A percentile compares a stretch with the other conserved stretches of the same genome.
These are phyloP conservation scores for Quercus cerris DNA, from an alignment of 306 rosid species.

Conservation along the genomic window DNA sequence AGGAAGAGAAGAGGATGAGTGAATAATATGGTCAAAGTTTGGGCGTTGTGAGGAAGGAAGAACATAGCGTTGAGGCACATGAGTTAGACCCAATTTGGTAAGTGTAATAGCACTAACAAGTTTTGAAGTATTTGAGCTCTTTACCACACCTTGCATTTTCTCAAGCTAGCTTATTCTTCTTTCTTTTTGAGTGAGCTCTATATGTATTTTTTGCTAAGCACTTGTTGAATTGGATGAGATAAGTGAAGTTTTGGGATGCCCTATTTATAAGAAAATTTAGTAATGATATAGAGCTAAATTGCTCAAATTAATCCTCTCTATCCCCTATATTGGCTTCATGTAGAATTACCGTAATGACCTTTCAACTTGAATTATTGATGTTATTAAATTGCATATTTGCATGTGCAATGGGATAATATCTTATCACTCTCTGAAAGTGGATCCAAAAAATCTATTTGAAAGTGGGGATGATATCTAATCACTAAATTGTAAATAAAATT, in stretches of 20 bases:
- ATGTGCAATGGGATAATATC: too few relatives aligned
- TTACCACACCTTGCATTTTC: neutral
- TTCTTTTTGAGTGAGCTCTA: neutral
- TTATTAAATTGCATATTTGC: too few relatives aligned
- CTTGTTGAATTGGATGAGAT: too few relatives aligned
- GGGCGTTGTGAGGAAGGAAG: constrained; percentile 52
- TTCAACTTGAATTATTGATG: too few relatives aligned
- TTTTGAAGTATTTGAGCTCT: neutral
- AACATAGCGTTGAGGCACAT: constrained; percentile 49
- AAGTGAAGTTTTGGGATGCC: neutral
- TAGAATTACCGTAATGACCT: neutral
- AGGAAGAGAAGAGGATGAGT: constrained; percentile 30
- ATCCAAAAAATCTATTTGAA: too few relatives aligned
- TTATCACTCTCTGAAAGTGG: too few relatives aligned
- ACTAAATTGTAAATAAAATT: too few relatives aligned
- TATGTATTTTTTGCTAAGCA: too few relatives aligned
- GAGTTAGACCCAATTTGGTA: constrained; percentile 15
- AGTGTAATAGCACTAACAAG: constrained; percentile 37
- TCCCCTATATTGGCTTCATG: neutral
- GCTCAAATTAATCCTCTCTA: neutral
- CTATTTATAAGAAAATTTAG: constrained; percentile 1
- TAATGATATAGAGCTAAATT: too few relatives aligned
- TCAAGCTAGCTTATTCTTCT: neutral
- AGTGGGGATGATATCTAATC: too few relatives aligned
- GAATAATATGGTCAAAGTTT: neutral